Percentiles rank a stretch among this genome's conserved stretches.
These are phyloP conservation scores for Penicillium silybi DNA, from an alignment of 495 filamentous ascomycete genomes.

Conservation along the genomic window DNA sequence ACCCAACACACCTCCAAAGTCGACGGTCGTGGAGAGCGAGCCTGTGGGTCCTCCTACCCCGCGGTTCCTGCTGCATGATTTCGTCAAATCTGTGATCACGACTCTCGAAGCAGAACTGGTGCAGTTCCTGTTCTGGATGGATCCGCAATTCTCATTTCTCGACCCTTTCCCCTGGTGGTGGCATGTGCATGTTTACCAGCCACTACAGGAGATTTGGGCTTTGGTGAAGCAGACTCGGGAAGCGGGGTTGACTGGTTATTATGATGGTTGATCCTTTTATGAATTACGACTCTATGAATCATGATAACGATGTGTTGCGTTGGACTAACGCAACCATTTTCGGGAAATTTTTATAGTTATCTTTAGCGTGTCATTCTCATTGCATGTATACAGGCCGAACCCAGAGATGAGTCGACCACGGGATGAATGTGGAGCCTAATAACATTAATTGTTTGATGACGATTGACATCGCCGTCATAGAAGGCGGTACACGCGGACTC, in stretches of 20 bases:
- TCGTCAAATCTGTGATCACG: slow-evolving; percentile 3
- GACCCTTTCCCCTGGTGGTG: slow-evolving; percentile 49
- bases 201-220: slow-evolving; percentile 29
- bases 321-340: not conserved
- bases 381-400: not conserved
- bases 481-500: slow-evolving; percentile 1
- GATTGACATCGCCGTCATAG: not conserved
- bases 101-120: slow-evolving; percentile 6
- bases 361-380: not conserved
- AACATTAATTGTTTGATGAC: not conserved
- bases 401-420: not conserved
- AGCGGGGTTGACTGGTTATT: slow-evolving; percentile 7
- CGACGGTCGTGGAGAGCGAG: not conserved
- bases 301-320: slow-evolving; percentile 1
- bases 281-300: slow-evolving; percentile 8
- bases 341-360: not conserved
- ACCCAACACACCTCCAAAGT: not conserved
- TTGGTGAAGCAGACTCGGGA: slow-evolving; percentile 22
- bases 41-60: slow-evolving; percentile 1
- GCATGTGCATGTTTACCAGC: slow-evolving; percentile 39
- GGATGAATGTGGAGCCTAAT: not conserved
- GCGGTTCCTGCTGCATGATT: slow-evolving; percentile 8
- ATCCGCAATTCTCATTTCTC: slow-evolving; percentile 27
- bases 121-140: slow-evolving; percentile 31
- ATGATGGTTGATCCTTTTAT: not conserved